Evolutionary conservation across 306 rosid genomes (phyloP).

Genomic region (Cicer yamashitae): DNA sequence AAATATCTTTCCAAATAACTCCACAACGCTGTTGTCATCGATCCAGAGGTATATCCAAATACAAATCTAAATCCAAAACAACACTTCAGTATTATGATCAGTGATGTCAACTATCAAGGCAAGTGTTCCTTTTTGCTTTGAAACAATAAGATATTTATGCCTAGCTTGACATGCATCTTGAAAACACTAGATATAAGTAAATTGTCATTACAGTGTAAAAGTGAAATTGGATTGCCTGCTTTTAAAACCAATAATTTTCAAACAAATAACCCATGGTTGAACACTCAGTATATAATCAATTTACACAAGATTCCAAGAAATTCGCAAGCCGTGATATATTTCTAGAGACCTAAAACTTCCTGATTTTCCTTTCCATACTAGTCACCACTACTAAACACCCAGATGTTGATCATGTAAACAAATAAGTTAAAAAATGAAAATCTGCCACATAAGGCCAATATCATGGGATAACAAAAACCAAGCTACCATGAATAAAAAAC

Average conservation of each 20-base stretch:
- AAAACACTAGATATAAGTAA: slow-evolving; percentile 21
- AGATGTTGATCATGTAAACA: no score
- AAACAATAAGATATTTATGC: not conserved
- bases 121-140: slow-evolving; percentile 8
- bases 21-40: slow-evolving; percentile 61
- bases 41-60: slow-evolving; percentile 91
- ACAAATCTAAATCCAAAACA: slow-evolving; percentile 65
- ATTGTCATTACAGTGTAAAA: slow-evolving; percentile 2
- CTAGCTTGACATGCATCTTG: not conserved
- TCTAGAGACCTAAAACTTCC: not conserved
- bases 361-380: no score
- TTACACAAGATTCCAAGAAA: not conserved
- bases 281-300: slow-evolving; percentile 16
- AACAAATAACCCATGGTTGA: not conserved
- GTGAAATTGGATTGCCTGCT: not conserved
- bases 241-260: not conserved
- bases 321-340: not conserved
- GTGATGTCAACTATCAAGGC: slow-evolving; percentile 18
- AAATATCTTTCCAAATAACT: slow-evolving; percentile 75
- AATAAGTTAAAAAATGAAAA: not conserved
- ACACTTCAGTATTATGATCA: slow-evolving; percentile 35
- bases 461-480: no score
- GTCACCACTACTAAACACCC: no score
- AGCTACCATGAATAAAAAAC: not conserved
- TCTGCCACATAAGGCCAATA: not conserved